Conservation (phyloP, 148 eudicot genomes). For the Amaranthus palmeri region DNA sequence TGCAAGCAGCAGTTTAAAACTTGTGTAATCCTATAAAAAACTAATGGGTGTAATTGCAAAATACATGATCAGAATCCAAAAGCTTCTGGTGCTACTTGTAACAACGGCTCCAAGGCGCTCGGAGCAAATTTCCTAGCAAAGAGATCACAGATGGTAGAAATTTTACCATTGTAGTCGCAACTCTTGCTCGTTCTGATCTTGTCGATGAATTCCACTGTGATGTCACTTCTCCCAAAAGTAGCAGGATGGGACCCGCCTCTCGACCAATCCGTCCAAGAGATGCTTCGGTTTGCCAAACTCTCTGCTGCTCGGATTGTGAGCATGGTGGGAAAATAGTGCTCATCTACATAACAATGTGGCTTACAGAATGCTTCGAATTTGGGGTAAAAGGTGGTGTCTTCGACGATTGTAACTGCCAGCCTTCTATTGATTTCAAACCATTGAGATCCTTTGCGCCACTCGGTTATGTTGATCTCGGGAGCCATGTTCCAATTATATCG, state of each 20-base stretch:
- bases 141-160: constrained; percentile 45
- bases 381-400: constrained; percentile 52
- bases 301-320: constrained; percentile 51
- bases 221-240: constrained; percentile 60
- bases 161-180: constrained; percentile 51
- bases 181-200: constrained; percentile 30
- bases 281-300: constrained; percentile 62
- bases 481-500: constrained; percentile 60
- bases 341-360: constrained; percentile 78
- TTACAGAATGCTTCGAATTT: constrained; percentile 60
- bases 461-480: constrained; percentile 56
- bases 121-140: constrained; percentile 84
- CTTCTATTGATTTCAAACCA: constrained; percentile 72
- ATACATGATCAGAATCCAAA: constrained; percentile 34
- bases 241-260: constrained; percentile 87
- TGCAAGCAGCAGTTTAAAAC: not conserved
- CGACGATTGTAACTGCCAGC: constrained; percentile 49
- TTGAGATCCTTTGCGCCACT: constrained; percentile 86
- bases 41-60: not conserved
- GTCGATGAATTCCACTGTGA: constrained; percentile 47
- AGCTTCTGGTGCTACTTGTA: constrained; percentile 36
- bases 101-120: constrained; percentile 59
- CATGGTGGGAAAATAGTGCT: constrained; percentile 91
- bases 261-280: constrained; percentile 95
- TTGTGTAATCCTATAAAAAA: not conserved